These are phyloP conservation scores for Cryptococcus jaspeensis DNA, from an alignment of 1,284 basidiomycete genomes.

Conservation along the genomic window DNA sequence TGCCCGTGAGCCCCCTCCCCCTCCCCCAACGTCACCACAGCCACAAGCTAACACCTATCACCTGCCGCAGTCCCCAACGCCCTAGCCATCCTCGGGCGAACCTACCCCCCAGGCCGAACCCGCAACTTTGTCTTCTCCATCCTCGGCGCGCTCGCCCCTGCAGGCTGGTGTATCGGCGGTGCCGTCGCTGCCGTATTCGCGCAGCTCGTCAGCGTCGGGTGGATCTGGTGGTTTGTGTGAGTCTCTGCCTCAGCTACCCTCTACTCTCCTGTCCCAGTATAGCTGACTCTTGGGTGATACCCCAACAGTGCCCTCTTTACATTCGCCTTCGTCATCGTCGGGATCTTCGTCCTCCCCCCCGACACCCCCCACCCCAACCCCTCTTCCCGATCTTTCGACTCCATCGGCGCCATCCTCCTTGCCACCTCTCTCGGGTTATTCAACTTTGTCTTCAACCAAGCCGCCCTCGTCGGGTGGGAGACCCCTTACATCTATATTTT, in stretches of 20 bases:
- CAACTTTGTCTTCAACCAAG: conserved; percentile 41
- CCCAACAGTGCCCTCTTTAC: conserved; percentile 21
- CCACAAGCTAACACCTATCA: neutral
- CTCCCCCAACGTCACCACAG: no score
- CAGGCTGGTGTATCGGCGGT: conserved; percentile 31
- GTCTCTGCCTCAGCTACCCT: conserved; percentile 11
- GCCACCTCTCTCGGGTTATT: conserved; percentile 27
- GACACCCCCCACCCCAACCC: conserved; percentile 10
- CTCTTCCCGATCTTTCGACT: conserved; percentile 19
- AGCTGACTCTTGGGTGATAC: neutral
- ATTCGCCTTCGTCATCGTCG: conserved; percentile 16
- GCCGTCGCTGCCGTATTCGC: conserved; percentile 24
- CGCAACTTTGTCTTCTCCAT: conserved; percentile 31
- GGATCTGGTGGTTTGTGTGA: conserved; percentile 36
- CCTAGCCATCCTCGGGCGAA: conserved; percentile 28
- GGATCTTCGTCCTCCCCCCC: conserved; percentile 21
- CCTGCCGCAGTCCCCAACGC: conserved; percentile 25
- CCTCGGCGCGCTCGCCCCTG: conserved; percentile 31
- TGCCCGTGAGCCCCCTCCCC: conserved; percentile 13
- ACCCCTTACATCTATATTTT: conserved; percentile 29
- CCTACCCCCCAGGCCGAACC: conserved; percentile 25
- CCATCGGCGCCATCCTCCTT: conserved; percentile 22
- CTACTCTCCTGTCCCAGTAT: no score
- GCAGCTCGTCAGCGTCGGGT: conserved; percentile 13
- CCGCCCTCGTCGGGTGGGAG: conserved; percentile 29